phyloP scores from a whole-genome alignment of 1,284 basidiomycete species.

The Porogramme epimiltina region DNA sequence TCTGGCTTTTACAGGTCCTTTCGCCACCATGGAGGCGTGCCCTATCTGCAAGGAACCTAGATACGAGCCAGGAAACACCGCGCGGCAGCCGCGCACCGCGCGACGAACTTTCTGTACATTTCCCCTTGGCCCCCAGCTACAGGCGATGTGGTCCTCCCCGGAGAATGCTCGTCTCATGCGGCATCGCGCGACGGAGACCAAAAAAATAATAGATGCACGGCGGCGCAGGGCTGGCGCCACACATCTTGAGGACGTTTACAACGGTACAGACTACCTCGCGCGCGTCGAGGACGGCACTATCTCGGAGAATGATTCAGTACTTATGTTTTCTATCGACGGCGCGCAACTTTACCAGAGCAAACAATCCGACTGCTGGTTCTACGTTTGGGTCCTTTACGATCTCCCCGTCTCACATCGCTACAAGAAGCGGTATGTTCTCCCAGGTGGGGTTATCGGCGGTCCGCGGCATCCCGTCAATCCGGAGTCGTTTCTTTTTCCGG shows the following conservation, averaged over 20 bases:
- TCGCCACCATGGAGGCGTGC: neutral
- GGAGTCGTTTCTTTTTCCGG: constrained; percentile 26
- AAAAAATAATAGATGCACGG: neutral
- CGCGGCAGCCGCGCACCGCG: neutral
- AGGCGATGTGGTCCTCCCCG: constrained; percentile 18
- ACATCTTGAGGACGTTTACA: neutral
- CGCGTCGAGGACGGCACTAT: constrained; percentile 18
- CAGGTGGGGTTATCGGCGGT: constrained; percentile 26
- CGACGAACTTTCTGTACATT: constrained; percentile 18
- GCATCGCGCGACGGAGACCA: neutral
- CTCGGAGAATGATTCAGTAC: constrained; percentile 13
- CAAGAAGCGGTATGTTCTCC: constrained; percentile 26
- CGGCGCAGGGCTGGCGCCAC: no score
- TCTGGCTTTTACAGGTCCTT: constrained; percentile 5
- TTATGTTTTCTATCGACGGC: constrained; percentile 32
- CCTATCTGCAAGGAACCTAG: neutral
- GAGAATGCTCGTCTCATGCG: constrained; percentile 9
- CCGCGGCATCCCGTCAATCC: constrained; percentile 25
- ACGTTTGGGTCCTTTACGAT: constrained; percentile 29
- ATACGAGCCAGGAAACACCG: neutral
- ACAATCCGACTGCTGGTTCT: constrained; percentile 30
- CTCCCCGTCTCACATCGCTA: constrained; percentile 20
- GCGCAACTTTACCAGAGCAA: constrained; percentile 32
- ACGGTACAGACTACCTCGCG: constrained; percentile 18
- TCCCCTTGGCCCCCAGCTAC: constrained; percentile 28